Evolutionary conservation across 2,329 filamentous ascomycete species (phyloP).

Genomic region (Fusarium duplospermum): DNA sequence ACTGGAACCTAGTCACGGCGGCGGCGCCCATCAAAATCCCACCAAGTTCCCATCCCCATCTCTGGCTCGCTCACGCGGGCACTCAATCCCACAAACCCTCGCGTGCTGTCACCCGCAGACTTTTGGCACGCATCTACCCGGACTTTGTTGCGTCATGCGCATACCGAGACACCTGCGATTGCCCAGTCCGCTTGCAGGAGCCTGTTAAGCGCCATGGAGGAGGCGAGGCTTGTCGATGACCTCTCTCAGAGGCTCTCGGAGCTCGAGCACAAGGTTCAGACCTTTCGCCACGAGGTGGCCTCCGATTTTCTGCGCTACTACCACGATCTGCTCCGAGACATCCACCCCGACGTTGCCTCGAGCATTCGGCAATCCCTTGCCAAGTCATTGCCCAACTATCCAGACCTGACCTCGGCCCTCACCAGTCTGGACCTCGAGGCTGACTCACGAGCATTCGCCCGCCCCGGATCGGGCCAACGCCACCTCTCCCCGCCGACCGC

Average conservation of each 20-base stretch:
- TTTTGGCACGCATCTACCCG: conserved; percentile 27
- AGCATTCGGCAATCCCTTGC: conserved; percentile 60
- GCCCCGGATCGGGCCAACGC: conserved; percentile 46
- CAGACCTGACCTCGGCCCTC: conserved; percentile 55
- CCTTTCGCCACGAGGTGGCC: conserved; percentile 68
- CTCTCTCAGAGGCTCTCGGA: conserved; percentile 65
- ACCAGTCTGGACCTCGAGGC: conserved; percentile 49
- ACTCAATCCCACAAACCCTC: conserved; percentile 33
- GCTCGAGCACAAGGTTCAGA: conserved; percentile 67
- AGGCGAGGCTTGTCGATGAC: conserved; percentile 61
- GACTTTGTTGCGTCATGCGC: conserved; percentile 51
- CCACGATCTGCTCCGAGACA: conserved; percentile 60
- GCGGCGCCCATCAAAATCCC: conserved; percentile 28
- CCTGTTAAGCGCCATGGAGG: conserved; percentile 53
- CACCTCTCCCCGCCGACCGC: conserved; percentile 47
- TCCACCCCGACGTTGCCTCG: conserved; percentile 59
- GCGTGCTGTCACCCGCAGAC: conserved; percentile 28
- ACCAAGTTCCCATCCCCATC: conserved; percentile 27
- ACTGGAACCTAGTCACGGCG: not conserved
- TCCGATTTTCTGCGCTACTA: conserved; percentile 68
- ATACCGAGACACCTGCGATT: conserved; percentile 47
- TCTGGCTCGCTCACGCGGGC: conserved; percentile 34
- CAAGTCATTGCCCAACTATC: conserved; percentile 58
- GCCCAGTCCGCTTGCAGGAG: conserved; percentile 46
- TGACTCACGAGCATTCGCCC: conserved; percentile 51